These are phyloP conservation scores for Colletotrichum acutatum DNA, from an alignment of 2,329 filamentous ascomycete genomes.

Conservation along the genomic window DNA sequence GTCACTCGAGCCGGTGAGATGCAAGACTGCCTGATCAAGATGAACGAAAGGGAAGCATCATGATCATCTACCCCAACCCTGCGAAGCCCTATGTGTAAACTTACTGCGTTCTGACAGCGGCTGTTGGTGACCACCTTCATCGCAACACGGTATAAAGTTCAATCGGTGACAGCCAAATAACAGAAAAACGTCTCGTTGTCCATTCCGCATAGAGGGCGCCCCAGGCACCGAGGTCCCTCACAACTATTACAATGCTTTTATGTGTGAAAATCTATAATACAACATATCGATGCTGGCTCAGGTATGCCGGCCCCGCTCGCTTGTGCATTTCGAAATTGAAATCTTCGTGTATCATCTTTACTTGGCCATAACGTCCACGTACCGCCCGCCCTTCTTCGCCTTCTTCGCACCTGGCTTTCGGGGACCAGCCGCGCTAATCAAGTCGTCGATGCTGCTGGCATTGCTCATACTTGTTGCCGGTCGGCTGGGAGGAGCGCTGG, in stretches of 20 bases:
- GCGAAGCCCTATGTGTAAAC: background rate
- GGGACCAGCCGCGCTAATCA: conserved; percentile 79
- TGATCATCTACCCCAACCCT: background rate
- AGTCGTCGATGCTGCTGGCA: conserved; percentile 93
- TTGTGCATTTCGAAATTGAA: conserved; percentile 16
- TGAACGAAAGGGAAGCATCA: no score
- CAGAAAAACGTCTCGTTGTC: background rate
- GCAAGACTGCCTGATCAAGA: background rate
- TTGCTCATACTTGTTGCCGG: conserved; percentile 87
- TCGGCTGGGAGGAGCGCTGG: conserved; percentile 73
- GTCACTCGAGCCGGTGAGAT: background rate
- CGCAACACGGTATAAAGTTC: background rate
- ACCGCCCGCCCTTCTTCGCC: conserved; percentile 84
- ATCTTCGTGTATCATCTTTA: conserved; percentile 40
- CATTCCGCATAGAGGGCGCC: background rate
- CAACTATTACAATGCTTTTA: conserved; percentile 23
- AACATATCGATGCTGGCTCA: background rate
- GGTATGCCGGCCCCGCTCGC: conserved; percentile 1
- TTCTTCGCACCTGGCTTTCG: conserved; percentile 75
- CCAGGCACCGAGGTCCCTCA: background rate
- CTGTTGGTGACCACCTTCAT: background rate
- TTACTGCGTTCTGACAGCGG: background rate
- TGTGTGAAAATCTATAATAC: conserved; percentile 24
- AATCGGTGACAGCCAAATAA: background rate
- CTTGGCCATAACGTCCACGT: conserved; percentile 96